Evolutionary conservation across 2,329 filamentous ascomycete species (phyloP).

Genomic region (Niveomyces coronatus): DNA sequence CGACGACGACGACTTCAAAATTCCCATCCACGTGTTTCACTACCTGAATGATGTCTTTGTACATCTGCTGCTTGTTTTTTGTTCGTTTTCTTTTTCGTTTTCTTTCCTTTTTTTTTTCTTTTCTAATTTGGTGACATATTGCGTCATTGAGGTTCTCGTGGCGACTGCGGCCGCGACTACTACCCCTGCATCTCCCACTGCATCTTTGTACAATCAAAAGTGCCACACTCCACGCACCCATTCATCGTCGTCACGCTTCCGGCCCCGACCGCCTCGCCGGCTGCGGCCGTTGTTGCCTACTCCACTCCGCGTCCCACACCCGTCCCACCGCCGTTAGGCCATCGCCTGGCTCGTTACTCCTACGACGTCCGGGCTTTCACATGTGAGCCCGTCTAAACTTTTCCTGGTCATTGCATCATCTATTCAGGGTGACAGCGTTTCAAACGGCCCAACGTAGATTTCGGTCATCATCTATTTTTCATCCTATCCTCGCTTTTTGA

Average conservation of each 20-base stretch:
- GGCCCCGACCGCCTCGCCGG: too few species aligned
- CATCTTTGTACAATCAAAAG: background rate
- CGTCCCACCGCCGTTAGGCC: too few species aligned
- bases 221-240: background rate
- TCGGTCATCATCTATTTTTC: too few species aligned
- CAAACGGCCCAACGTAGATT: too few species aligned
- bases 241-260: too few species aligned
- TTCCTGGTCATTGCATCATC: conserved; percentile 7
- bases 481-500: background rate
- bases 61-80: background rate
- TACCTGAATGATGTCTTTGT: background rate
- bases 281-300: too few species aligned
- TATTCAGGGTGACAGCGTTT: conserved; percentile 5
- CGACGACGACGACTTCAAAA: too few species aligned
- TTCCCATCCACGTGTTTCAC: too few species aligned
- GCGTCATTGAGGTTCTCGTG: conserved; percentile 9
- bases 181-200: background rate
- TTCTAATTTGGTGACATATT: background rate
- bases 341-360: too few species aligned
- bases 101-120: background rate
- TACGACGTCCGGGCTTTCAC: background rate
- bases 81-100: background rate
- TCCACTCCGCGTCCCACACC: too few species aligned
- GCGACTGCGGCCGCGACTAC: background rate
- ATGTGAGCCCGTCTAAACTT: background rate